These are phyloP conservation scores for Phytophthora hybrid DNA, from an alignment of 352 stramenopile genomes.

Conservation along the genomic window DNA sequence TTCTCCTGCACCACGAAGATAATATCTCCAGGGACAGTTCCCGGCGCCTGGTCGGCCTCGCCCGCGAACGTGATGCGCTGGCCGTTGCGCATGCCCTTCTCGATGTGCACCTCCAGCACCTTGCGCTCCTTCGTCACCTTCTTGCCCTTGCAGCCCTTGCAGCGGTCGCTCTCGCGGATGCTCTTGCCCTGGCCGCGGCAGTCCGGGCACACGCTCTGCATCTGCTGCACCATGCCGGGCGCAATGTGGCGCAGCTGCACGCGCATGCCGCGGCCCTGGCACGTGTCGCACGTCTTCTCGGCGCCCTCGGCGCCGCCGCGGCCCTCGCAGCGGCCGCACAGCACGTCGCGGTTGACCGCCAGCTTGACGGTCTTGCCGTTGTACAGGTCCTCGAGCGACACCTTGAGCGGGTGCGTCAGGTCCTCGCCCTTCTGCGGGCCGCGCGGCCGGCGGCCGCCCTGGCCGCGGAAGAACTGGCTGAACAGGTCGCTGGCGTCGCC, in stretches of 20 bases:
- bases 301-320: constrained; percentile 93
- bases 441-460: constrained; percentile 59
- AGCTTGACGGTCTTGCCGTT: constrained; percentile 99
- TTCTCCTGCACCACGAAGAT: constrained; percentile 99
- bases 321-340: constrained; percentile 90
- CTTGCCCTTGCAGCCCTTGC: constrained; percentile 93
- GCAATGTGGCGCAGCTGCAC: constrained; percentile 98
- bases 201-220: constrained; percentile 94
- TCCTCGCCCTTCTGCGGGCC: constrained; percentile 97
- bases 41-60: constrained; percentile 97
- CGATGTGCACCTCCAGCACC: constrained; percentile 98
- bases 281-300: constrained; percentile 94
- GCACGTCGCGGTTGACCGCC: constrained; percentile 96
- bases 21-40: constrained; percentile 92
- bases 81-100: constrained; percentile 98
- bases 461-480: constrained; percentile 97
- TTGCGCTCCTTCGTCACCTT: constrained; percentile 98
- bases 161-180: constrained; percentile 95
- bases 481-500: constrained; percentile 94
- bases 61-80: constrained; percentile 98
- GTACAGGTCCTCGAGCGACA: constrained; percentile 99
- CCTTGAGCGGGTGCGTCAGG: constrained; percentile 95
- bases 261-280: constrained; percentile 95
- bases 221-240: constrained; percentile 98
- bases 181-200: constrained; percentile 96